A percentile compares a stretch with the other conserved stretches of the same genome.
These are phyloP conservation scores for Gynochthodes officinalis DNA, from an alignment of 257 asterid species.

Conservation along the genomic window DNA sequence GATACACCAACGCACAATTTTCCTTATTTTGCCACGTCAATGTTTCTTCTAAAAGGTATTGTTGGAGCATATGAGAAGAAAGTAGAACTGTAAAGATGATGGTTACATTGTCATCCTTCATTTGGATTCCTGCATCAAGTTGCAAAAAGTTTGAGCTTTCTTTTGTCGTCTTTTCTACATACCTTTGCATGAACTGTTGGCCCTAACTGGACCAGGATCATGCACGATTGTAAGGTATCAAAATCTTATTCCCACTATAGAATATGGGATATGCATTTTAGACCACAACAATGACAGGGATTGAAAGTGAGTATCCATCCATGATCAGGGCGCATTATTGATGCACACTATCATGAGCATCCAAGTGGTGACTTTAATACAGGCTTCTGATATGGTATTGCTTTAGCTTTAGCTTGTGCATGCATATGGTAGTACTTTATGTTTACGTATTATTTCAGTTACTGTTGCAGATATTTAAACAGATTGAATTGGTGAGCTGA, in stretches of 20 bases:
- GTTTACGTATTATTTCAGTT: neutral
- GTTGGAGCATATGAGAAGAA: neutral
- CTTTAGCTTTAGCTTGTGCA: no score
- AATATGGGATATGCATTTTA: neutral
- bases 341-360: neutral
- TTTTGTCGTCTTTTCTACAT: neutral
- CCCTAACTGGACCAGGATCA: neutral
- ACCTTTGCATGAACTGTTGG: slow-evolving; percentile 2
- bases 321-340: neutral
- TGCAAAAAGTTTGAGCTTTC: neutral
- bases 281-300: neutral
- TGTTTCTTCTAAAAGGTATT: neutral
- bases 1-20: neutral
- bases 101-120: neutral
- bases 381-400: no score
- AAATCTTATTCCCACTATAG: neutral
- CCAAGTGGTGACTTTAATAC: no score
- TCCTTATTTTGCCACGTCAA: neutral
- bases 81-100: neutral
- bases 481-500: slow-evolving; percentile 1
- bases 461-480: neutral
- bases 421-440: no score
- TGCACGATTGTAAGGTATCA: neutral
- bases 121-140: slow-evolving; percentile 4
- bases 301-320: no score